Base-by-base conservation (phyloP, 228 moss, liverwort and hornwort genomes). In the Sphagnum magellanicum region DNA sequence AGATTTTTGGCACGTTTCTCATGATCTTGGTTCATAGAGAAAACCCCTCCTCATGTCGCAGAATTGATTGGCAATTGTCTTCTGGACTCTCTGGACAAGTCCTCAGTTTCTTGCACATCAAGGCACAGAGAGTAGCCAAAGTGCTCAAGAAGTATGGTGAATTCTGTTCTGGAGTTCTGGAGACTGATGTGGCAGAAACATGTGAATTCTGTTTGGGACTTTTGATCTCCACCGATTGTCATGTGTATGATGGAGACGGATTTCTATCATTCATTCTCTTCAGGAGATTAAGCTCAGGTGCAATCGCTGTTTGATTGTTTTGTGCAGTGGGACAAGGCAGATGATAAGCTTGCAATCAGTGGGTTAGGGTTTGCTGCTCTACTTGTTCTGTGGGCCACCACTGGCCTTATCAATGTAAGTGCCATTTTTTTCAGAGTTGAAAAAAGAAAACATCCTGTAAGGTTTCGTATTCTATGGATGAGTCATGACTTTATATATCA, bases 331-430 rank as follows among this genome's bases (percentile, higher is more conserved):
- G 81, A 87, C 49, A 95, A 95, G 72, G 78, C 84, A 32, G 95
- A 95, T 72, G 95, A 92, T 85, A 95, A 95, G 79, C 74, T 88
- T 55, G 95, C 92, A 53, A 84, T 95, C 59, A 89, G 83, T 70
- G 90, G 92, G 61, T 75, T 95, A 72, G 92, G 79, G 64, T 53
- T 84, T 72, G 85, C 88, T 10, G 87, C 78, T 69, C 80, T 95
- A 46, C 81, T 95, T 46, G 75, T 83, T 10, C 67, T 95, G 49
- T 95, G 95, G 95, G 92, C 89, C 17, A 75, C 90, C n/a, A 76
- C 79, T 62, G 90, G 92, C 72, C 92, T 95, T 53, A 6, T 95
- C 59, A 61, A 59, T 50, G 92, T 95, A 65, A 8, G 55, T 55
- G 55, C 55, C 32, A 32, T 2, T 32, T 32, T 32, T 32, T 3